Conservation (phyloP, 495 filamentous ascomycete species). For the Aspergillus saccharolyticus region DNA sequence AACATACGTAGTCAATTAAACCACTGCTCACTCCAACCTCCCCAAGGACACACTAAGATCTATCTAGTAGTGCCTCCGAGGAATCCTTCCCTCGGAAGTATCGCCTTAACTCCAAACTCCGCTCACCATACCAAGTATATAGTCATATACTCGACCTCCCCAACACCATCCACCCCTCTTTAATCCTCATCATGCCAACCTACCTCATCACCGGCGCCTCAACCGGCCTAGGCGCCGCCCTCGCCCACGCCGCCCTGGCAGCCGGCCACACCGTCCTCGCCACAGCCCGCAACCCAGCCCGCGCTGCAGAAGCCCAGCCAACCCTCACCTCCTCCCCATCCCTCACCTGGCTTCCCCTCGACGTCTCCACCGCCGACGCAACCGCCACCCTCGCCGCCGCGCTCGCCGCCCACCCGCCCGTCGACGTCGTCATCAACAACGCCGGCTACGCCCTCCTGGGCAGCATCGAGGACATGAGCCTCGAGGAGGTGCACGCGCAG, state of each 20-base stretch:
- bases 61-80: too few relatives aligned
- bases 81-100: too few relatives aligned
- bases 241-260: conserved; percentile 40
- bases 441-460: conserved; percentile 27
- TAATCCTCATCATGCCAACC: too few relatives aligned
- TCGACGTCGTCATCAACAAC: conserved; percentile 32
- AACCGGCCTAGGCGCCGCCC: conserved; percentile 47
- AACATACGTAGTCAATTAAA: too few relatives aligned
- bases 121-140: not conserved
- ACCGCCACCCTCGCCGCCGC: not conserved
- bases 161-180: not conserved
- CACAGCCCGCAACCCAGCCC: conserved; percentile 45
- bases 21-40: too few relatives aligned
- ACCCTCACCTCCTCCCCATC: conserved; percentile 9
- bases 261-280: conserved; percentile 52
- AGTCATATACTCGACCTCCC: not conserved
- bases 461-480: conserved; percentile 24
- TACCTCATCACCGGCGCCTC: conserved; percentile 55
- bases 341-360: conserved; percentile 29
- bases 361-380: conserved; percentile 35
- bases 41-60: too few relatives aligned
- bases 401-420: conserved; percentile 13
- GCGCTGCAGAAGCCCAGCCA: too few relatives aligned
- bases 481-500: conserved; percentile 18
- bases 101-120: not conserved